Percentiles rank a stretch among this genome's conserved stretches.
Conservation (phyloP, 176 grass and related monocot genomes). For the Urochloa ruziziensis region DNA sequence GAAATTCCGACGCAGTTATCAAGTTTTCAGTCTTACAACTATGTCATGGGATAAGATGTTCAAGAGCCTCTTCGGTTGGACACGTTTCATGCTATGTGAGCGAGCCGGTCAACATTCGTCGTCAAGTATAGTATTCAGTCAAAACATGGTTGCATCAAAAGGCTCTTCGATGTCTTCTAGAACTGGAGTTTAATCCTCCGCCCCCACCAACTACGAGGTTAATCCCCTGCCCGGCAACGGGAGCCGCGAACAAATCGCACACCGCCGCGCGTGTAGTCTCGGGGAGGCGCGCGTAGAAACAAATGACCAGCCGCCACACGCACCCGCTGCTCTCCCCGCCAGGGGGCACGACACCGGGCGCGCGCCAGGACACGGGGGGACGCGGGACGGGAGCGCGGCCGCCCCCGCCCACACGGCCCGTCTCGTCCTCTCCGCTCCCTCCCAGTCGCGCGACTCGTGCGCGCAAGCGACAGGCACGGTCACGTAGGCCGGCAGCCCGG, state of each 20-base stretch:
- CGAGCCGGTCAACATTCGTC: no score
- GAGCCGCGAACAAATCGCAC: background rate
- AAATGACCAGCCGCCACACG: constrained; percentile 40
- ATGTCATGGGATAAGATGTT: no score
- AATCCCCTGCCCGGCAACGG: constrained; percentile 34
- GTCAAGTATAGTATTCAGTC: no score
- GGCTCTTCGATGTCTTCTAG: constrained; percentile 27
- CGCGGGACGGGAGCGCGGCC: background rate
- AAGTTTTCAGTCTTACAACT: no score
- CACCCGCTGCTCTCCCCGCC: constrained; percentile 10
- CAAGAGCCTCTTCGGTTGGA: no score
- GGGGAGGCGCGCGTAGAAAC: background rate
- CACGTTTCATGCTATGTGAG: no score
- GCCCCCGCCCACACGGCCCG: background rate
- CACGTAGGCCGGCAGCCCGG: constrained; percentile 18
- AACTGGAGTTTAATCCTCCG: background rate
- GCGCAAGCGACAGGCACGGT: background rate
- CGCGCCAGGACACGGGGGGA: background rate
- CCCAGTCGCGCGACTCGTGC: background rate
- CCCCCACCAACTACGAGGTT: background rate
- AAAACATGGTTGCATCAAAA: constrained; percentile 39
- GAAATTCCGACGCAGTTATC: no score
- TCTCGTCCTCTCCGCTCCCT: background rate
- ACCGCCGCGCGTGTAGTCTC: constrained; percentile 40
- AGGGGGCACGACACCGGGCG: constrained; percentile 32